Evolutionary conservation across 2,329 filamentous ascomycete genomes (phyloP).

Genomic region (Colletotrichum siamense): DNA sequence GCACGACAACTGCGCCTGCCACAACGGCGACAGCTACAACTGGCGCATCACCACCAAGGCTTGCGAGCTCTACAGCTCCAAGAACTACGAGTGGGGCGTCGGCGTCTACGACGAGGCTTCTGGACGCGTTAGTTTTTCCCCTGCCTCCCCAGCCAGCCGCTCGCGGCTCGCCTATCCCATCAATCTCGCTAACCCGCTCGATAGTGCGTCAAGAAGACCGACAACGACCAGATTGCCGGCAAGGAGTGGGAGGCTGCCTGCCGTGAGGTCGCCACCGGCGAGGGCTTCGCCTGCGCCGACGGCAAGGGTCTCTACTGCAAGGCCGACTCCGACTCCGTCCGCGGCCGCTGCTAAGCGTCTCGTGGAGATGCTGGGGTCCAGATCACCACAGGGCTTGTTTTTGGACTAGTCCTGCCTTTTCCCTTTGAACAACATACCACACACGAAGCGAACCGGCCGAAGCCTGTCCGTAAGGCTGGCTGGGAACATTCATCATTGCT

Average conservation of each 20-base stretch:
- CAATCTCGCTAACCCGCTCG: background rate
- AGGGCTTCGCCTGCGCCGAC: constrained; percentile 24
- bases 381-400: background rate
- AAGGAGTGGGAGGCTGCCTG: constrained; percentile 24
- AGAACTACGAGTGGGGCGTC: constrained; percentile 16
- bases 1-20: constrained; percentile 25
- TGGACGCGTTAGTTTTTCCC: constrained; percentile 14
- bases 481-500: background rate
- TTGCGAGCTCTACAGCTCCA: constrained; percentile 20
- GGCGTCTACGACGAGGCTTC: constrained; percentile 19
- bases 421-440: background rate
- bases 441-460: background rate
- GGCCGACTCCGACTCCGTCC: constrained; percentile 9
- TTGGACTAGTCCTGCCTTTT: background rate
- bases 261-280: constrained; percentile 18
- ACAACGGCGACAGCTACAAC: constrained; percentile 28
- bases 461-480: background rate
- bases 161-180: background rate
- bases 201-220: constrained; percentile 16
- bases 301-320: constrained; percentile 25
- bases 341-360: constrained; percentile 20
- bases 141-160: background rate
- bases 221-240: constrained; percentile 18
- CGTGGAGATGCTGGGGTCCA: background rate
- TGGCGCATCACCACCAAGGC: constrained; percentile 27